Evolutionary conservation across 139 green algal species (phyloP).

Genomic region (Picochlorum sp.): DNA sequence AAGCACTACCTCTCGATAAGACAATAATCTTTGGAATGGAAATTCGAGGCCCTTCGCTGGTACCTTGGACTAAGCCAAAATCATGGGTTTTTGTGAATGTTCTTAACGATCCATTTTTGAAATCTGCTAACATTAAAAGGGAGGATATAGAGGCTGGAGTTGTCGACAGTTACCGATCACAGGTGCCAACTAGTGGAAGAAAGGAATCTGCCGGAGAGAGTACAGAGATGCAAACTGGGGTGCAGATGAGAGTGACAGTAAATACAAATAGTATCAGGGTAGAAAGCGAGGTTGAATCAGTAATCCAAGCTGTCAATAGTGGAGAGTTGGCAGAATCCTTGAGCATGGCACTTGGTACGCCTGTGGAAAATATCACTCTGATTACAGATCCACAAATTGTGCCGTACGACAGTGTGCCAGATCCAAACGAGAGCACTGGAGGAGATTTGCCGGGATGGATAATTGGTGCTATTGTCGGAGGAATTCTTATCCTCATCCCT

Average conservation of each 20-base stretch:
- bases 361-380: conserved; percentile 1
- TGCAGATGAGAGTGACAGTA: background rate
- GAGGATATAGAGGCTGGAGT: background rate
- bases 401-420: background rate
- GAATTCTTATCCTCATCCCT: conserved; percentile 1
- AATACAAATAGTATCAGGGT: conserved; percentile 6
- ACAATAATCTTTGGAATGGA: conserved; percentile 3
- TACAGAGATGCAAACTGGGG: background rate
- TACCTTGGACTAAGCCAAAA: conserved; percentile 6
- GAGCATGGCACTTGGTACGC: background rate
- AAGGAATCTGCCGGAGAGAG: background rate
- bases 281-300: conserved; percentile 2
- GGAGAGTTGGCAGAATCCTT: conserved; percentile 1
- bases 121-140: background rate
- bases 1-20: conserved; percentile 1
- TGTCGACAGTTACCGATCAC: background rate
- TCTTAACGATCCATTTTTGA: background rate
- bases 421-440: background rate
- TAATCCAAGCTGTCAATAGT: background rate
- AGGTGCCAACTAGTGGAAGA: too few species aligned
- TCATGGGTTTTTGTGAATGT: background rate
- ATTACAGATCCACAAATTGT: background rate
- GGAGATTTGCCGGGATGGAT: conserved; percentile 1
- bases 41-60: background rate
- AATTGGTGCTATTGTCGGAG: conserved; percentile 1